These are phyloP conservation scores for Wickerhamiella siamensis DNA, from an alignment of 805 yeast species.

Conservation along the genomic window DNA sequence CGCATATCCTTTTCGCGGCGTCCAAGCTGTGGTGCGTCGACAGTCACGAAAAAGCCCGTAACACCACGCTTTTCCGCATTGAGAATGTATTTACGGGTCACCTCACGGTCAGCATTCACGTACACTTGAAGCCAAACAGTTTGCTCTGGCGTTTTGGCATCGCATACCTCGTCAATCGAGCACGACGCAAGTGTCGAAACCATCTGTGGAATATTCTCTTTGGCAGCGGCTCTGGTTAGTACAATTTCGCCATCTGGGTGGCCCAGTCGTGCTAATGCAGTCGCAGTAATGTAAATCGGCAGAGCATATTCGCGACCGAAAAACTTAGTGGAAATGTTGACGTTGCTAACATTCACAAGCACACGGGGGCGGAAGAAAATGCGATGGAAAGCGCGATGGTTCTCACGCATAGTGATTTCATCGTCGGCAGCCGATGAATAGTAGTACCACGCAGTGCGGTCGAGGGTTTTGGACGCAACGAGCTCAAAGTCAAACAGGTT, in stretches of 20 bases:
- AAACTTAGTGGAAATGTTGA: conserved; percentile 59
- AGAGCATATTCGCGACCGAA: conserved; percentile 54
- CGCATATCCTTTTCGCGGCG: conserved; percentile 82
- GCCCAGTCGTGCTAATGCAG: conserved; percentile 84
- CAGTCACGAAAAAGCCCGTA: conserved; percentile 68
- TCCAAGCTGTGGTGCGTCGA: conserved; percentile 82
- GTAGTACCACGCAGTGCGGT: conserved; percentile 80
- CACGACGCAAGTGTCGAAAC: conserved; percentile 84
- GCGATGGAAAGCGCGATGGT: conserved; percentile 78
- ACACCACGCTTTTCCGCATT: conserved; percentile 63
- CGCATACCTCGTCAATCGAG: conserved; percentile 72
- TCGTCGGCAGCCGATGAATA: conserved; percentile 88
- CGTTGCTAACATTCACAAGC: conserved; percentile 61
- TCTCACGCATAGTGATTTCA: conserved; percentile 78
- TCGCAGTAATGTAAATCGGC: conserved; percentile 84
- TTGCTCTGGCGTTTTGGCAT: conserved; percentile 50
- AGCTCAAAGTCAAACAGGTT: conserved; percentile 79
- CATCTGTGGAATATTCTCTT: conserved; percentile 69
- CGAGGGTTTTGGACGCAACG: conserved; percentile 66
- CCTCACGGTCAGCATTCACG: conserved; percentile 61
- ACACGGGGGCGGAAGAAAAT: conserved; percentile 77
- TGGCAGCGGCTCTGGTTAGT: conserved; percentile 68
- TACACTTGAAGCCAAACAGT: conserved; percentile 83
- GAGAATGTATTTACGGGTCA: conserved; percentile 45
- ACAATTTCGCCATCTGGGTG: conserved; percentile 87